Base-by-base conservation (phyloP, 768 basidiomycete genomes). In the Leucocoprinus sp. region DNA sequence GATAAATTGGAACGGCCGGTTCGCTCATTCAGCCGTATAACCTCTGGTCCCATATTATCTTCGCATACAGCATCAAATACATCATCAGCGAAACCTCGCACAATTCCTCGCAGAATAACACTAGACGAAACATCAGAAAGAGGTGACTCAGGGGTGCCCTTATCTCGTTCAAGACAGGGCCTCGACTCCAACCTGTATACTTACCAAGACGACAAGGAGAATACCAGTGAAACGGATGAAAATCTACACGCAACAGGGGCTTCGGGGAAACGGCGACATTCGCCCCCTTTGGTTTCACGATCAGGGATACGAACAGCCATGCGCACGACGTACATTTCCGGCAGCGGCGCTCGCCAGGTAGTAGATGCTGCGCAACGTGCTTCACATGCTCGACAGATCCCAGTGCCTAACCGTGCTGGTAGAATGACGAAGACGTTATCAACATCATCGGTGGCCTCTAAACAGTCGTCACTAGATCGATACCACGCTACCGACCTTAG, bases 21-120 rank as follows among this genome's bases (percentile, higher is more conserved):
- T 8, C 72, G 85, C 40, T 75, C 76, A 5, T 80, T 88, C 55
- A 74, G 78, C 50, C 82, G 86, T 50, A 72, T 78, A 29, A 69
- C 74, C 2, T 89, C 85, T 8, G 80, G 76, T 22, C 77, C 84
- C 8, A 64, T 70, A n/a, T 55, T 63, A 26, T 39, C 65, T 22
- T 63, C 62, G 12, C 62, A 61, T 48, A 52, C 58, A 48, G 28
- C 69, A 47, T 57, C 64, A 18, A 60, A 62, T 8, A 52, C 64
- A 14, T 60, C 64, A 28, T 54, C 63, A 17, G 57, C 64, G 42
- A 67, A 66, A 56, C 57, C 62, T 34, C 64, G 67, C 24, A 52
- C 58, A 4, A 51, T 58, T 22, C 62, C 68, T 8, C 68, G 72
- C 35, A 66, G 75, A 26, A 60, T 71, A 12, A 63, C 69, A 4